Percentiles rank a stretch among this genome's conserved stretches.
These are phyloP conservation scores for Backusella sp. DNA, from an alignment of 192 early-diverging fungal species.

Conservation along the genomic window DNA sequence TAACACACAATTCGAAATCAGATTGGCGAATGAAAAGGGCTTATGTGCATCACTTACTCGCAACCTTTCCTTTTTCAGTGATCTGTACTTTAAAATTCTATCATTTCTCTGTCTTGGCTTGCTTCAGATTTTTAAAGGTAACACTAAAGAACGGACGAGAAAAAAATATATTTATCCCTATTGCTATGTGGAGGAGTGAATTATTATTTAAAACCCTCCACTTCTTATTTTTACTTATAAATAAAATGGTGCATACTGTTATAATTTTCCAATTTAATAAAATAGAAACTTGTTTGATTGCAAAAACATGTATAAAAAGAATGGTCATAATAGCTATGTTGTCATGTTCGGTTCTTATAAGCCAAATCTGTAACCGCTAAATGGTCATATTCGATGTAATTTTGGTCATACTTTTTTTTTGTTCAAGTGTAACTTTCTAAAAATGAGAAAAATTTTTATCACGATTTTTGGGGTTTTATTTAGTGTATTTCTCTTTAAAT, in stretches of 20 bases:
- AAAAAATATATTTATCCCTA: neutral
- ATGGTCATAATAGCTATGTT: neutral
- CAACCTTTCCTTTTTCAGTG: neutral
- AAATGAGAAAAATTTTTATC: neutral
- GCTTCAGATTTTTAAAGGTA: neutral
- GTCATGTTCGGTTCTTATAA: neutral
- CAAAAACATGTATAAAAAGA: neutral
- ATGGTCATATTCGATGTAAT: neutral
- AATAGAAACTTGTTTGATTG: neutral
- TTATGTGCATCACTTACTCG: neutral
- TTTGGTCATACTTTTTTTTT: neutral
- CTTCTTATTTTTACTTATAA: no score
- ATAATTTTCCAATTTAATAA: neutral
- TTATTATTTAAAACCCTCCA: no score
- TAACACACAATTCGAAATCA: neutral
- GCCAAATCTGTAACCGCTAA: neutral
- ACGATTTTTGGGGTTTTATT: neutral
- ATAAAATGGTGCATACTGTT: neutral
- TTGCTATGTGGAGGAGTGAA: no score
- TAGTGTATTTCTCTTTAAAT: neutral
- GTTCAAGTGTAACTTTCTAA: conserved; percentile 1
- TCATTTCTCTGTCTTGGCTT: neutral
- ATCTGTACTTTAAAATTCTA: neutral
- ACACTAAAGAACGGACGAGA: neutral
- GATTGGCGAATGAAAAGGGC: neutral